These are phyloP conservation scores for Alternaria arborescens DNA, from an alignment of 2,329 filamentous ascomycete genomes.

Conservation along the genomic window DNA sequence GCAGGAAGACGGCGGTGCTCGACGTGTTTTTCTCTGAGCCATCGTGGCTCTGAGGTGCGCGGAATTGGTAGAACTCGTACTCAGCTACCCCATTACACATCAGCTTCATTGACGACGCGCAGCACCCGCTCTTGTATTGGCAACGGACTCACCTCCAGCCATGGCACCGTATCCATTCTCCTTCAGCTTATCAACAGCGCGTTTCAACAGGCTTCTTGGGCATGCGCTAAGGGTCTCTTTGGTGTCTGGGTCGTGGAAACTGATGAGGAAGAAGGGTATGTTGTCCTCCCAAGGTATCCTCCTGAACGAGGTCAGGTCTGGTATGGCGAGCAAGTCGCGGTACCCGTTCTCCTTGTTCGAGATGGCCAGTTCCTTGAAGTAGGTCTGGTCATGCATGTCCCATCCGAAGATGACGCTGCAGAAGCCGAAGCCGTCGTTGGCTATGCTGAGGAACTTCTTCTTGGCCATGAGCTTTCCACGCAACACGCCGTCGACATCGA, in stretches of 20 bases:
- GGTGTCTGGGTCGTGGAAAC: conserved; percentile 84
- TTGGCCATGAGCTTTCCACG: conserved; percentile 92
- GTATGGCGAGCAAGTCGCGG: conserved; percentile 81
- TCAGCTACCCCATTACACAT: conserved; percentile 68
- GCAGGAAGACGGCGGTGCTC: conserved; percentile 77
- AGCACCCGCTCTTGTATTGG: conserved; percentile 20
- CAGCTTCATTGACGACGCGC: conserved; percentile 30
- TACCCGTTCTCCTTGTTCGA: conserved; percentile 94
- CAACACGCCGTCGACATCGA: conserved; percentile 87
- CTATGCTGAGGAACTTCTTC: conserved; percentile 88
- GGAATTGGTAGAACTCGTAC: conserved; percentile 95
- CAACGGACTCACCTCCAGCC: conserved; percentile 77
- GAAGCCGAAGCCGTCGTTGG: conserved; percentile 85
- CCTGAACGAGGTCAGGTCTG: conserved; percentile 79
- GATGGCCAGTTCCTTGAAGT: conserved; percentile 82
- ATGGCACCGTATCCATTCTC: conserved; percentile 79
- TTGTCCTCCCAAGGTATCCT: conserved; percentile 91
- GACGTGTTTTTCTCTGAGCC: conserved; percentile 67
- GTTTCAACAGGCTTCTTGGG: conserved; percentile 77
- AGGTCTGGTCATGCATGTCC: conserved; percentile 96
- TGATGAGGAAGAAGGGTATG: conserved; percentile 84
- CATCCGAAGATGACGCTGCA: conserved; percentile 95
- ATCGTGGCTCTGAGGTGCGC: conserved; percentile 65
- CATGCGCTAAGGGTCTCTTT: conserved; percentile 76
- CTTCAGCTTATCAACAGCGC: conserved; percentile 72